phyloP scores from a whole-genome alignment of 495 filamentous ascomycete species.

The Sabuloglossum arenarium region DNA sequence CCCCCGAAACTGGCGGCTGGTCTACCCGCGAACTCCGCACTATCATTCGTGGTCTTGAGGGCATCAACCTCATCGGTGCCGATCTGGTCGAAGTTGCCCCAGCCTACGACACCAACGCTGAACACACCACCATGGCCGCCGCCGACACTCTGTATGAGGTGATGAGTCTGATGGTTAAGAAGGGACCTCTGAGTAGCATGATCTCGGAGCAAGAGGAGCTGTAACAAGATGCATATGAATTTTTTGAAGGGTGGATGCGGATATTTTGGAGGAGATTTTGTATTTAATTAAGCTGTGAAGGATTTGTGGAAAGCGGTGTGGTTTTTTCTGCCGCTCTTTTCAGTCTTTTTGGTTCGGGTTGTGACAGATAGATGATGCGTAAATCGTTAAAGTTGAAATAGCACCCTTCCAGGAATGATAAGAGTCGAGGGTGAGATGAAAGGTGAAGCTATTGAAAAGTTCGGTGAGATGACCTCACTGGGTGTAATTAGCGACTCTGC shows the following conservation, averaged over 20 bases:
- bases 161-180: slow-evolving; percentile 45
- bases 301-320: too few relatives aligned
- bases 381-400: too few relatives aligned
- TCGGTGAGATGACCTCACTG: not conserved
- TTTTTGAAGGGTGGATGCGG: not conserved
- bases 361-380: too few relatives aligned
- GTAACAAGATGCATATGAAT: not conserved
- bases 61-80: slow-evolving; percentile 55
- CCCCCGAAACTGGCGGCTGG: slow-evolving; percentile 78
- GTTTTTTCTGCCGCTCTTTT: too few relatives aligned
- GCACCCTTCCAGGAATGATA: too few relatives aligned
- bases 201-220: not conserved
- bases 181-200: slow-evolving; percentile 22
- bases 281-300: too few relatives aligned
- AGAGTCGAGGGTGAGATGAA: not conserved
- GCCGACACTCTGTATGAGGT: slow-evolving; percentile 46
- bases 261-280: not conserved
- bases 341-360: too few relatives aligned
- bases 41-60: slow-evolving; percentile 51
- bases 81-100: slow-evolving; percentile 65
- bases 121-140: slow-evolving; percentile 47
- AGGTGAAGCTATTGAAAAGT: not conserved
- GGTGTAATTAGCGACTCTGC: not conserved
- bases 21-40: slow-evolving; percentile 56
- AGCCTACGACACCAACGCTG: slow-evolving; percentile 46